A percentile compares a stretch with the other conserved stretches of the same genome.
Conservation (phyloP, 805 yeast genomes). For the Nakazawaea laoshanensis region DNA sequence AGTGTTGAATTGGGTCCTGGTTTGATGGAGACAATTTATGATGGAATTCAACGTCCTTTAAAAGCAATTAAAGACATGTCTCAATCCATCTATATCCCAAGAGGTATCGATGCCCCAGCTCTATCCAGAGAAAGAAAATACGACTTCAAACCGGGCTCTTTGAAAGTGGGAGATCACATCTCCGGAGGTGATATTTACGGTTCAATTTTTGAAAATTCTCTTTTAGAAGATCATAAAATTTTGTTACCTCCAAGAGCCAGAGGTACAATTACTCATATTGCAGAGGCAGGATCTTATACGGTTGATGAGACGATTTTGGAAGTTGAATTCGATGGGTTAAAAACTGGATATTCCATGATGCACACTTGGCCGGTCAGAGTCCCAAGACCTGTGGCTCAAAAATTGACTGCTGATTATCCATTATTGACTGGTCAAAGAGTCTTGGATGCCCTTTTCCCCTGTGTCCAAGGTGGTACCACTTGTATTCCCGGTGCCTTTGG, state of each 20-base stretch:
- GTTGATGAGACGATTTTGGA: constrained; percentile 87
- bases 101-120: constrained; percentile 98
- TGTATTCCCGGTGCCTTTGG: constrained; percentile 99
- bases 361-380: constrained; percentile 99
- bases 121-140: constrained; percentile 72
- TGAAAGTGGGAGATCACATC: constrained; percentile 93
- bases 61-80: constrained; percentile 83
- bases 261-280: constrained; percentile 90
- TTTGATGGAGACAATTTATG: constrained; percentile 97
- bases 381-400: constrained; percentile 97
- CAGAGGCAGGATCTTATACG: constrained; percentile 83
- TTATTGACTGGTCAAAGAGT: constrained; percentile 98
- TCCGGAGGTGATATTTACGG: constrained; percentile 98
- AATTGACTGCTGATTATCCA: constrained; percentile 89
- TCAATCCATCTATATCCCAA: constrained; percentile 93
- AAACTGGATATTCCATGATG: constrained; percentile 79
- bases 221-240: constrained; percentile 87
- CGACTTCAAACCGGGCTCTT: constrained; percentile 73
- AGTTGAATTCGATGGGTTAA: constrained; percentile 89
- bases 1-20: constrained; percentile 99
- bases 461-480: constrained; percentile 99
- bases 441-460: constrained; percentile 93
- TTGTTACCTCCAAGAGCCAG: constrained; percentile 96
- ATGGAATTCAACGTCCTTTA: constrained; percentile 98
- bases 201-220: constrained; percentile 86